A percentile compares a stretch with the other conserved stretches of the same genome.
These are phyloP conservation scores for Lobulomyces angularis DNA, from an alignment of 192 early-diverging fungal species.

Conservation along the genomic window DNA sequence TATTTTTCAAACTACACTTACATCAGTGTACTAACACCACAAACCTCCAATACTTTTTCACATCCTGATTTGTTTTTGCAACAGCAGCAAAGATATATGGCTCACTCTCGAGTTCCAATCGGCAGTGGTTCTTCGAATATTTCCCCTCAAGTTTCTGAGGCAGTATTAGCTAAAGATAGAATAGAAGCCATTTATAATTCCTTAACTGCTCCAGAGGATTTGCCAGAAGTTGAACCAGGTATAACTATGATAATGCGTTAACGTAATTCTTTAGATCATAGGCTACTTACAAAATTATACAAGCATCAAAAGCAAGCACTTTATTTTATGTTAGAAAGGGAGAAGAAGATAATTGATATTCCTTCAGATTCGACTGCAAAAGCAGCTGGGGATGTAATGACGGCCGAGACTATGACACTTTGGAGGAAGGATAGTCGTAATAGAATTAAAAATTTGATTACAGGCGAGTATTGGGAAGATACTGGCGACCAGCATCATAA, in stretches of 20 bases:
- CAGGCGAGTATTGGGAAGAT: no score
- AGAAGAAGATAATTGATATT: constrained; percentile 48
- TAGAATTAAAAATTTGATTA: no score
- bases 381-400: constrained; percentile 21
- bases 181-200: constrained; percentile 51
- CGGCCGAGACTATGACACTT: constrained; percentile 21
- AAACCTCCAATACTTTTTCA: constrained; percentile 13
- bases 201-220: constrained; percentile 28
- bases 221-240: constrained; percentile 42
- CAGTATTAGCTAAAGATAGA: constrained; percentile 28
- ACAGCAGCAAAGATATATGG: no score
- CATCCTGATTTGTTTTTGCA: constrained; percentile 18
- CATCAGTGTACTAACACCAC: constrained; percentile 14
- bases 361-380: constrained; percentile 28
- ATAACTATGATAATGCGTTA: constrained; percentile 11
- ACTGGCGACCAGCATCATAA: no score
- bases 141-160: constrained; percentile 7
- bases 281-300: constrained; percentile 43
- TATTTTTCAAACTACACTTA: constrained; percentile 19
- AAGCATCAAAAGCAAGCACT: constrained; percentile 76
- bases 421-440: constrained; percentile 8
- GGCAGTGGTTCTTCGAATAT: constrained; percentile 12
- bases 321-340: constrained; percentile 63
- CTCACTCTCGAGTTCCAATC: constrained; percentile 11
- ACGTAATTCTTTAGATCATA: constrained; percentile 12